These are phyloP conservation scores for Elongisporangium prolatum DNA, from an alignment of 352 stramenopile genomes.

Conservation along the genomic window DNA sequence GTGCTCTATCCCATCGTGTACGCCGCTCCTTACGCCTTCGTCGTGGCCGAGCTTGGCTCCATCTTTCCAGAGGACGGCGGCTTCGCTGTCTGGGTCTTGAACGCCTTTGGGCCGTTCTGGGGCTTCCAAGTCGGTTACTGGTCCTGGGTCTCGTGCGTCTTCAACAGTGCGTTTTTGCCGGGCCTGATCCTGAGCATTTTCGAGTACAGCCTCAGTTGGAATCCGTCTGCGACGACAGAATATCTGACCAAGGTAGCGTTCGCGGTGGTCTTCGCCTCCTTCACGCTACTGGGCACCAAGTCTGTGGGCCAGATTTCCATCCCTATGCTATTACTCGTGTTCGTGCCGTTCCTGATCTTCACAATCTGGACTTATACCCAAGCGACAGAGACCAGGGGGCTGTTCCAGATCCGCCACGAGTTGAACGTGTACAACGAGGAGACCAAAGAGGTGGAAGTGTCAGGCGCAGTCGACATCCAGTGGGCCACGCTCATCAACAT, in stretches of 20 bases:
- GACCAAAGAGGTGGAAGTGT: neutral
- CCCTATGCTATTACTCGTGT: constrained; percentile 5
- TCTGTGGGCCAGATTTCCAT: constrained; percentile 11
- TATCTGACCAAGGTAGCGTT: constrained; percentile 19
- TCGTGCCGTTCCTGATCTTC: constrained; percentile 16
- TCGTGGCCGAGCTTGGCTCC: constrained; percentile 85
- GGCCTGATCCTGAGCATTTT: constrained; percentile 16
- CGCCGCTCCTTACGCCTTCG: constrained; percentile 73
- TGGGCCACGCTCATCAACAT: constrained; percentile 81
- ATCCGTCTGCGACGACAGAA: neutral
- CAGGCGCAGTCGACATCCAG: constrained; percentile 13
- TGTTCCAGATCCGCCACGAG: constrained; percentile 4
- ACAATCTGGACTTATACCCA: constrained; percentile 10
- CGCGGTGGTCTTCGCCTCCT: constrained; percentile 9
- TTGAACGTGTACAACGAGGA: neutral
- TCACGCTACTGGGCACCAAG: constrained; percentile 15
- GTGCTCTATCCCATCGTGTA: constrained; percentile 75
- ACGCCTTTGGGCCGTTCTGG: constrained; percentile 78
- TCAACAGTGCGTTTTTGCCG: constrained; percentile 50
- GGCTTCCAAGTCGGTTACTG: constrained; percentile 48
- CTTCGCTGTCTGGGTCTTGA: constrained; percentile 79
- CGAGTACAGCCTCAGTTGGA: neutral
- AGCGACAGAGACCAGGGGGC: neutral
- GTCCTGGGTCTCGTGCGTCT: constrained; percentile 61
- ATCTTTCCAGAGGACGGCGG: constrained; percentile 67